A percentile compares a stretch with the other conserved stretches of the same genome.
Evolutionary conservation across 768 basidiomycete genomes (phyloP).

Genomic region (Hydnomerulius pinastri): DNA sequence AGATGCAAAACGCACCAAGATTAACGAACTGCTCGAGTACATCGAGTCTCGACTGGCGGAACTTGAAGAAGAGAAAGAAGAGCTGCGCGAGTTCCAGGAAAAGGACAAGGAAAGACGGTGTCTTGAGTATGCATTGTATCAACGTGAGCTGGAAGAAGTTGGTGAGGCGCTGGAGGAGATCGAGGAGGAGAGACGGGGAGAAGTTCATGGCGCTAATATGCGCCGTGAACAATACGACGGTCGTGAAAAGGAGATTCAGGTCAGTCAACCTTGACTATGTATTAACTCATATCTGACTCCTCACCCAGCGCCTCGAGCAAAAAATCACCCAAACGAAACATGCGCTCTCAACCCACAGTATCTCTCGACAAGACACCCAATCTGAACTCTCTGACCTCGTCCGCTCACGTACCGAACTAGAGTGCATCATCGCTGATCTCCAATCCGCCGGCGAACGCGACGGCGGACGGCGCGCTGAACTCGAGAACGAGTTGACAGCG

Average conservation of each 20-base stretch:
- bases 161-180: constrained; percentile 83
- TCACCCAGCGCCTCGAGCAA: constrained; percentile 68
- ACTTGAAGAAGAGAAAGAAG: constrained; percentile 97
- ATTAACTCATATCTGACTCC: constrained; percentile 1
- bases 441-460: constrained; percentile 63
- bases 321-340: constrained; percentile 72
- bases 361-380: constrained; percentile 76
- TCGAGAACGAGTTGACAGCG: constrained; percentile 63
- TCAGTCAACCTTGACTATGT: constrained; percentile 31
- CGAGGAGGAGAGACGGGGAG: constrained; percentile 76
- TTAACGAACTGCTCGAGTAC: constrained; percentile 84
- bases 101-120: constrained; percentile 94
- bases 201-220: constrained; percentile 83
- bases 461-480: constrained; percentile 60
- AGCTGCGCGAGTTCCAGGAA: constrained; percentile 94
- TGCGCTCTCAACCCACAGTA: constrained; percentile 63
- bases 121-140: constrained; percentile 92
- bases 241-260: constrained; percentile 85
- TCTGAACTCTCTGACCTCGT: constrained; percentile 86
- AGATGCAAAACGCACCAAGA: constrained; percentile 88
- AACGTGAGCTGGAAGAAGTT: constrained; percentile 89
- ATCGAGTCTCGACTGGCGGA: constrained; percentile 89
- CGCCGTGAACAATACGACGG: constrained; percentile 80
- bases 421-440: constrained; percentile 81
- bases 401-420: constrained; percentile 80